phyloP scores from a whole-genome alignment of 208 protist genomes.

The Wallacemonas sp. region DNA sequence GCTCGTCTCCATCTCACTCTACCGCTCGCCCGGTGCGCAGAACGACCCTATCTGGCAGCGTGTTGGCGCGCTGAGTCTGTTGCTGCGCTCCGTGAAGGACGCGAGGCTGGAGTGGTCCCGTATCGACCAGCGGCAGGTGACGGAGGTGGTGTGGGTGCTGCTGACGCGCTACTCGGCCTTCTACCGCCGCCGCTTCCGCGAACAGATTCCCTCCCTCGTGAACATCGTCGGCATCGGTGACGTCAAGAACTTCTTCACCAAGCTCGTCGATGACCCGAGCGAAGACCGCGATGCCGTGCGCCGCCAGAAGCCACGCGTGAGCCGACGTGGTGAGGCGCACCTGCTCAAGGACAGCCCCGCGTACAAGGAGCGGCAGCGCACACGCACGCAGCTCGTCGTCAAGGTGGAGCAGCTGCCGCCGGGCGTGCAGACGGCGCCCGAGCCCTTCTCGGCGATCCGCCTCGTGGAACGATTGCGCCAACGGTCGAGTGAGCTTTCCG shows the following conservation, averaged over 20 bases:
- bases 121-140: conserved; percentile 51
- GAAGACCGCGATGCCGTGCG: conserved; percentile 16
- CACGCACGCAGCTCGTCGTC: background rate
- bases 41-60: conserved; percentile 77
- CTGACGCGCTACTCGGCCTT: conserved; percentile 56
- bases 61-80: conserved; percentile 56
- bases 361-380: background rate
- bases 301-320: conserved; percentile 43
- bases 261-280: conserved; percentile 20
- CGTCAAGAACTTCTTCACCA: conserved; percentile 67
- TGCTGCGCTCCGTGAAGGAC: conserved; percentile 73
- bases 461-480: background rate
- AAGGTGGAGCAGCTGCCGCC: background rate
- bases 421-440: background rate
- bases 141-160: conserved; percentile 74
- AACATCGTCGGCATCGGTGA: conserved; percentile 67
- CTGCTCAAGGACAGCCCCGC: conserved; percentile 22
- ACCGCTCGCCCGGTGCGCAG: conserved; percentile 63
- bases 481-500: background rate
- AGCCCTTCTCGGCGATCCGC: conserved; percentile 9
- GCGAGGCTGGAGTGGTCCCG: conserved; percentile 65
- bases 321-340: conserved; percentile 34
- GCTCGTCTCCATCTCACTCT: conserved; percentile 73
- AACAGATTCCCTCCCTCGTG: conserved; percentile 74
- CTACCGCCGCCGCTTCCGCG: conserved; percentile 56